phyloP scores from a whole-genome alignment of 2,329 filamentous ascomycete species.

The Ustulina deusta region DNA sequence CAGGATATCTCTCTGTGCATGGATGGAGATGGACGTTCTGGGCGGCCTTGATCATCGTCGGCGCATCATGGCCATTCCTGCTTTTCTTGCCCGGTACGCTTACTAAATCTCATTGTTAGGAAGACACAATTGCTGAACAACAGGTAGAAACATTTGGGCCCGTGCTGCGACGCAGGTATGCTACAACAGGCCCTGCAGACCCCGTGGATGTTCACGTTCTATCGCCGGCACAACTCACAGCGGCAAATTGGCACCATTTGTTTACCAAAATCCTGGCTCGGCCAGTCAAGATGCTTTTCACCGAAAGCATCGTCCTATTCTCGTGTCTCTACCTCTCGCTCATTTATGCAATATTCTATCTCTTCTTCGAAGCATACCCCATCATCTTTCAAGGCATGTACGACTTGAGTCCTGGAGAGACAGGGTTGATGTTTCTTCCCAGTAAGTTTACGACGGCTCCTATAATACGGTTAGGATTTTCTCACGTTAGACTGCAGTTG shows the following conservation, averaged over 20 bases:
- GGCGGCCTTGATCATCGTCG: constrained; percentile 46
- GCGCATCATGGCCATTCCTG: neutral
- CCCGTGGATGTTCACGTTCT: too few species aligned
- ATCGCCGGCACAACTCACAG: too few species aligned
- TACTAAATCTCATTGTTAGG: too few species aligned
- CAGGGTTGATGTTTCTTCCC: constrained; percentile 52
- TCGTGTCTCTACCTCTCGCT: constrained; percentile 55
- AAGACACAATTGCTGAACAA: too few species aligned
- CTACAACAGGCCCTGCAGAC: too few species aligned
- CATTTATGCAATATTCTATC: constrained; percentile 67
- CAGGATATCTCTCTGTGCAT: too few species aligned
- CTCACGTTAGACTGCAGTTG: too few species aligned
- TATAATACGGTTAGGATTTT: neutral
- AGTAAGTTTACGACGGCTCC: neutral
- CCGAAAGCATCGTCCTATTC: constrained; percentile 42
- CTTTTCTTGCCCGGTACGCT: too few species aligned
- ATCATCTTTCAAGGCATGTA: constrained; percentile 60
- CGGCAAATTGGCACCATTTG: too few species aligned
- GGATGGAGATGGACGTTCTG: constrained; percentile 61
- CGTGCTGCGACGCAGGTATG: too few species aligned
- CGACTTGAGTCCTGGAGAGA: constrained; percentile 57
- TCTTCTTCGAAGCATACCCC: constrained; percentile 71
- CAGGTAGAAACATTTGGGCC: too few species aligned
- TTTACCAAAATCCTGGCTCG: neutral
- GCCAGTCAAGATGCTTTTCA: constrained; percentile 46